Percentiles rank a stretch among this genome's conserved stretches.
Evolutionary conservation across 148 eudicot species (phyloP).

Genomic region (Chenopodium album): DNA sequence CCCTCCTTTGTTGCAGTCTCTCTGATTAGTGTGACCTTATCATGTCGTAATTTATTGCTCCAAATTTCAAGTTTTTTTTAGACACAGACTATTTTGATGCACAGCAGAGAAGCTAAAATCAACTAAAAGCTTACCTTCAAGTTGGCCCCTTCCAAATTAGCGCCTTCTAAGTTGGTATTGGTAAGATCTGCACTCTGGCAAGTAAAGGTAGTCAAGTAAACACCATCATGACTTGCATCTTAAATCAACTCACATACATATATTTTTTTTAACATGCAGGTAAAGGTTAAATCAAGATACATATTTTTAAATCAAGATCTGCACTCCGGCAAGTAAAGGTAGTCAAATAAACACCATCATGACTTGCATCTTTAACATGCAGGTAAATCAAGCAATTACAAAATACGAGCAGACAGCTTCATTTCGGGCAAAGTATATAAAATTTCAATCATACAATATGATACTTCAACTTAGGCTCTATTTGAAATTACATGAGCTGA

Average conservation of each 20-base stretch:
- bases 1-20: background rate
- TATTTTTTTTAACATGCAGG: background rate
- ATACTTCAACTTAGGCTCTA: background rate
- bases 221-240: conserved; percentile 1
- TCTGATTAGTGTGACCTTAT: no score
- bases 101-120: background rate
- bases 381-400: background rate
- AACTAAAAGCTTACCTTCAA: conserved; percentile 58
- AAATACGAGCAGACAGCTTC: background rate
- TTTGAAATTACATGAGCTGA: background rate
- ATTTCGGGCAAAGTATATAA: background rate
- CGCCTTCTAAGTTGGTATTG: conserved; percentile 92
- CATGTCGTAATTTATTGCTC: background rate
- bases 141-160: conserved; percentile 94
- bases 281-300: background rate
- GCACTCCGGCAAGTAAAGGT: conserved; percentile 50
- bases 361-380: background rate
- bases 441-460: background rate
- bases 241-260: background rate
- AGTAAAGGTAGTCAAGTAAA: background rate
- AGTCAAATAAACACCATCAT: background rate
- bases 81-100: background rate
- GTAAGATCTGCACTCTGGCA: conserved; percentile 89
- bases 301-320: conserved; percentile 40
- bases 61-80: background rate